A percentile compares a stretch with the other conserved stretches of the same genome.
Evolutionary conservation across 768 basidiomycete species (phyloP).

Genomic region (Trametes sanguinea): DNA sequence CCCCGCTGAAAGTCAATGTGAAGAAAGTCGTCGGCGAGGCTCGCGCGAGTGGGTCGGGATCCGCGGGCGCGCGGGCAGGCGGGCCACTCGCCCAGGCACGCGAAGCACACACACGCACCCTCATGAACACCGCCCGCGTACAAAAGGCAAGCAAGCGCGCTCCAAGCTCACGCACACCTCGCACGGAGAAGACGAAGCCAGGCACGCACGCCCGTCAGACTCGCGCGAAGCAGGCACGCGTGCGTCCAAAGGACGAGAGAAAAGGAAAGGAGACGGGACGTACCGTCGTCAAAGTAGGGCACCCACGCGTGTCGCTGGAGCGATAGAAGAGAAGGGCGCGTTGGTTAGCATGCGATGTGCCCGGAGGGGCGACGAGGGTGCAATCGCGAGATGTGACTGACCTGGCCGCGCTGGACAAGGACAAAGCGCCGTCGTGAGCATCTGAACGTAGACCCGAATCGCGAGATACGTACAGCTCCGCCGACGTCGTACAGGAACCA

Average conservation of each 20-base stretch:
- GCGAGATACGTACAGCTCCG: slow-evolving; percentile 60
- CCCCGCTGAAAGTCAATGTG: too few relatives aligned
- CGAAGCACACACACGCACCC: too few relatives aligned
- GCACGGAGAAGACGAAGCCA: too few relatives aligned
- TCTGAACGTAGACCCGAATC: not conserved
- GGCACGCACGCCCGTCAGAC: too few relatives aligned
- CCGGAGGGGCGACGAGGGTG: slow-evolving; percentile 5
- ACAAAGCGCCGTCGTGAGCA: not conserved
- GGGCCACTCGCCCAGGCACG: too few relatives aligned
- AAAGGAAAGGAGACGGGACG: slow-evolving; percentile 25
- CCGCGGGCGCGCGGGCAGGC: too few relatives aligned
- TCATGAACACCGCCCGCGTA: too few relatives aligned
- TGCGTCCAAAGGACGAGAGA: not conserved
- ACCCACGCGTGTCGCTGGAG: slow-evolving; percentile 76
- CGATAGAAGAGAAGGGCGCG: not conserved
- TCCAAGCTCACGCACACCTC: too few relatives aligned
- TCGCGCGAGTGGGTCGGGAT: too few relatives aligned
- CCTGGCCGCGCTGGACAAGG: slow-evolving; percentile 58
- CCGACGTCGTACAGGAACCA: slow-evolving; percentile 87
- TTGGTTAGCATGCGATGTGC: slow-evolving; percentile 10
- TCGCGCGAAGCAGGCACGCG: too few relatives aligned
- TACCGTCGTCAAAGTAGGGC: slow-evolving; percentile 84
- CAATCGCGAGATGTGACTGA: slow-evolving; percentile 31
- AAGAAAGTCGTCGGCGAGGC: too few relatives aligned
- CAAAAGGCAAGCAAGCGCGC: too few relatives aligned